These are phyloP conservation scores for Pyrenopolyporus hunteri DNA, from an alignment of 495 filamentous ascomycete species.

Conservation along the genomic window DNA sequence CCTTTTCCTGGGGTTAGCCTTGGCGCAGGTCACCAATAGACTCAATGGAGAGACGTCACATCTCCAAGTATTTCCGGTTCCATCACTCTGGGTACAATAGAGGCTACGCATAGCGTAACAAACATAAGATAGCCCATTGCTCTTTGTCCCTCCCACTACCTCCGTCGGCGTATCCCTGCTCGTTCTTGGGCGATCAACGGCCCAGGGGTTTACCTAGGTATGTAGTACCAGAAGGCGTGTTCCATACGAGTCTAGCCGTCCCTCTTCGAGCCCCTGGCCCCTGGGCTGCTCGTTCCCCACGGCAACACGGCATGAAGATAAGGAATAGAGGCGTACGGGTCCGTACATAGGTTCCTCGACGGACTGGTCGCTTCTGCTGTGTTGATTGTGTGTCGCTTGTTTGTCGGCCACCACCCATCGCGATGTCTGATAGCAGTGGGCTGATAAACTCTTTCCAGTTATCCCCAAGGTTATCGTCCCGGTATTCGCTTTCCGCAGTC, in stretches of 20 bases:
- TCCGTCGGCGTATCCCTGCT: not conserved
- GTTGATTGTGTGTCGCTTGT: slow-evolving; percentile 7
- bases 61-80: slow-evolving; percentile 9
- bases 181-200: not conserved
- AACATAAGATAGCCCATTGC: no score
- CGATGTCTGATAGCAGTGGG: not conserved
- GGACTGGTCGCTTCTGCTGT: not conserved
- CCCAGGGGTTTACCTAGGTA: no score
- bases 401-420: not conserved
- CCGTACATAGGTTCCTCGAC: not conserved
- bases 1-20: slow-evolving; percentile 29
- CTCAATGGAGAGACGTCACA: not conserved
- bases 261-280: no score
- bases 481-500: not conserved
- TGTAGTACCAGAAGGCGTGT: not conserved
- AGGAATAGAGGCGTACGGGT: not conserved
- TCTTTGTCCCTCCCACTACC: not conserved
- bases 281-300: no score
- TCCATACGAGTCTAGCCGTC: not conserved
- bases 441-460: not conserved
- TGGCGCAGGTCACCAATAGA: slow-evolving; percentile 8
- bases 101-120: not conserved
- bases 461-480: not conserved
- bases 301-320: no score
- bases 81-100: slow-evolving; percentile 13